These are phyloP conservation scores for Fusarium sp. DNA, from an alignment of 2,329 filamentous ascomycete species.

Conservation along the genomic window DNA sequence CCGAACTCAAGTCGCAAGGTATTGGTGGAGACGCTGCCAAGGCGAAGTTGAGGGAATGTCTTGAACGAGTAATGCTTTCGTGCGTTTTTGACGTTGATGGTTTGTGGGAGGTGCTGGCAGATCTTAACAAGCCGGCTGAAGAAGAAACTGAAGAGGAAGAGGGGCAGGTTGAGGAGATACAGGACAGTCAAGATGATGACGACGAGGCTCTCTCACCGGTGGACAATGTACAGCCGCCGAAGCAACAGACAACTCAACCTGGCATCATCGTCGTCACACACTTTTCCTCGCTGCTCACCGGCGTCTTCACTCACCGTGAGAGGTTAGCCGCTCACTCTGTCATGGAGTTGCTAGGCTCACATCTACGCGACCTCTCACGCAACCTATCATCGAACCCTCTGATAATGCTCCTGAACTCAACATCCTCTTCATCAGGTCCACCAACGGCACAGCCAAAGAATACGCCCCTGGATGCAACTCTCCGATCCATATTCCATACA, in stretches of 20 bases:
- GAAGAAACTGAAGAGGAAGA: slow-evolving; percentile 44
- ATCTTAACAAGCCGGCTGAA: slow-evolving; percentile 57
- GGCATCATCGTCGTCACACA: slow-evolving; percentile 67
- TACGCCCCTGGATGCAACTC: slow-evolving; percentile 53
- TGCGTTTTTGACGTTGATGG: slow-evolving; percentile 70
- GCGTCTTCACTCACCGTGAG: slow-evolving; percentile 63
- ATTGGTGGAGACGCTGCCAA: slow-evolving; percentile 27
- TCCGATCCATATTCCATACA: slow-evolving; percentile 63
- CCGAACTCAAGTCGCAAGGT: slow-evolving; percentile 46
- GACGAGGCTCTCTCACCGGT: slow-evolving; percentile 34
- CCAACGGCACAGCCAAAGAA: slow-evolving; percentile 8
- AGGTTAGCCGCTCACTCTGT: slow-evolving; percentile 60
- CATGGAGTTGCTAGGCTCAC: slow-evolving; percentile 60
- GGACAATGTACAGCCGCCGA: slow-evolving; percentile 1
- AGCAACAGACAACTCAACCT: not conserved
- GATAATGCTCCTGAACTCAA: slow-evolving; percentile 67
- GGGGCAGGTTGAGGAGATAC: slow-evolving; percentile 42
- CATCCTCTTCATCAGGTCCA: slow-evolving; percentile 40
- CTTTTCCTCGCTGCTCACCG: slow-evolving; percentile 62
- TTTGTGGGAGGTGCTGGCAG: slow-evolving; percentile 66
- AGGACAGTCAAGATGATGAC: slow-evolving; percentile 50
- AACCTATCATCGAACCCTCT: slow-evolving; percentile 57
- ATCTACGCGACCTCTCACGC: slow-evolving; percentile 59
- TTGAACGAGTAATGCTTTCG: slow-evolving; percentile 65
- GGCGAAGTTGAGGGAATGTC: slow-evolving; percentile 48